Conservation (phyloP, 2,329 filamentous ascomycete genomes). For the Colletotrichum sp. region DNA sequence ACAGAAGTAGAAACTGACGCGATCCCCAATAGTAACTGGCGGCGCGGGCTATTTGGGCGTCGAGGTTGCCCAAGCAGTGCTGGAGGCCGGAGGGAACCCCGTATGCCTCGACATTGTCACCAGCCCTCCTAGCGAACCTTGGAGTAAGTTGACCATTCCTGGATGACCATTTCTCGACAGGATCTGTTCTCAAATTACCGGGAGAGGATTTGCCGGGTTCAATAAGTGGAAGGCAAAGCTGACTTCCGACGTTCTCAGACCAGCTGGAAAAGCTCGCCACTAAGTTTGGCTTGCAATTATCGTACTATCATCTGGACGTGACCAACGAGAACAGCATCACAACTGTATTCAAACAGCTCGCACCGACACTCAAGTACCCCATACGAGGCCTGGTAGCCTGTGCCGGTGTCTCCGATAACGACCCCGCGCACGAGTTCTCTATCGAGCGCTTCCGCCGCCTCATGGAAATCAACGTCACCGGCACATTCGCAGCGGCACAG, state of each 20-base stretch:
- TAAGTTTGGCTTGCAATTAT: slow-evolving; percentile 11
- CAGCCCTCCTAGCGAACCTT: slow-evolving; percentile 18
- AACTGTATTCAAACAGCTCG: slow-evolving; percentile 23
- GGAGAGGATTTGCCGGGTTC: not conserved
- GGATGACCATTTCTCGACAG: not conserved
- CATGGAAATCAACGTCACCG: slow-evolving; percentile 50
- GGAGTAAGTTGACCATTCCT: slow-evolving; percentile 19
- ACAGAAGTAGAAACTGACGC: not conserved
- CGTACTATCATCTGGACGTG: slow-evolving; percentile 28
- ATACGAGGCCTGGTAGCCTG: slow-evolving; percentile 36
- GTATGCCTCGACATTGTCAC: slow-evolving; percentile 32
- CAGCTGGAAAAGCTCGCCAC: not conserved
- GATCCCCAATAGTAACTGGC: slow-evolving; percentile 27
- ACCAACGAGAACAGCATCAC: slow-evolving; percentile 22
- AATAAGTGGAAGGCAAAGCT: not conserved
- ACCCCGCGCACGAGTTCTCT: slow-evolving; percentile 29
- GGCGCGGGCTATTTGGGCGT: slow-evolving; percentile 27
- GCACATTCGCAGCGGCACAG: slow-evolving; percentile 52
- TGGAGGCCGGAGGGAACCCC: slow-evolving; percentile 37
- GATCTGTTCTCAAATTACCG: not conserved
- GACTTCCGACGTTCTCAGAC: not conserved
- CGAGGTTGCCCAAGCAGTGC: slow-evolving; percentile 24
- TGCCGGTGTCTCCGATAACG: slow-evolving; percentile 34
- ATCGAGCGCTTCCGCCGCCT: slow-evolving; percentile 26
- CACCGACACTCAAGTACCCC: slow-evolving; percentile 25